A percentile compares a stretch with the other conserved stretches of the same genome.
Conservation (phyloP, 495 filamentous ascomycete species). For the Penicillium canescens region DNA sequence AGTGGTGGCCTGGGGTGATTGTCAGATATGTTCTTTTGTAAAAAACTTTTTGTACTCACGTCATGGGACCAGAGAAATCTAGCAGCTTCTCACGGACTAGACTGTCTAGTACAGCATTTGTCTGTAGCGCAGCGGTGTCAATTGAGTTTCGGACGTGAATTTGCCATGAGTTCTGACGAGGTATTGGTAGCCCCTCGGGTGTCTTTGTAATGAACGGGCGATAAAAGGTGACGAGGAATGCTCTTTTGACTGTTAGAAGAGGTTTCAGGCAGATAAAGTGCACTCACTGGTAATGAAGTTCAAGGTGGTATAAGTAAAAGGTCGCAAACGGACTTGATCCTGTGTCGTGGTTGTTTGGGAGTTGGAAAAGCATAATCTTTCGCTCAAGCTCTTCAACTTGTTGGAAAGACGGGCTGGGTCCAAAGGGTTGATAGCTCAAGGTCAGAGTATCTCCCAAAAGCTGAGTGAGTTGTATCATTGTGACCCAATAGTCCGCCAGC, state of each 20-base stretch:
- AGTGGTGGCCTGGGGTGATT: slow-evolving; percentile 30
- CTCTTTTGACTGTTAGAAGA: slow-evolving; percentile 17
- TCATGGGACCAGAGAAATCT: slow-evolving; percentile 21
- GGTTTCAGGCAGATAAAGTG: neutral
- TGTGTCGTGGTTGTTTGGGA: slow-evolving; percentile 20
- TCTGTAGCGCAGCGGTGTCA: slow-evolving; percentile 1
- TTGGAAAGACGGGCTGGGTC: slow-evolving; percentile 9
- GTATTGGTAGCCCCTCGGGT: slow-evolving; percentile 19
- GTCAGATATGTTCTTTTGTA: neutral
- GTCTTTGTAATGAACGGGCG: slow-evolving; percentile 17
- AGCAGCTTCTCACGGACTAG: slow-evolving; percentile 1
- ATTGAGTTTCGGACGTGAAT: neutral
- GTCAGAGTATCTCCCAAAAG: slow-evolving; percentile 24
- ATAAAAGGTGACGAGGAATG: slow-evolving; percentile 31
- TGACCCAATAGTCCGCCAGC: slow-evolving; percentile 32
- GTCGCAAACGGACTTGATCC: slow-evolving; percentile 12
- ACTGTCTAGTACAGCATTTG: slow-evolving; percentile 5
- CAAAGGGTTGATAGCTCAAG: slow-evolving; percentile 19
- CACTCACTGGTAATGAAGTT: slow-evolving; percentile 36
- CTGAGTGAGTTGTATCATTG: slow-evolving; percentile 25
- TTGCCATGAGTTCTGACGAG: slow-evolving; percentile 12
- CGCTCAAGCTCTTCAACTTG: slow-evolving; percentile 28
- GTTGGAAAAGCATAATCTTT: slow-evolving; percentile 12
- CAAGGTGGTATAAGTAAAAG: slow-evolving; percentile 32
- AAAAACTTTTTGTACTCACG: slow-evolving; percentile 22